phyloP scores from a whole-genome alignment of 2,329 filamentous ascomycete genomes.

The Huntiella abstrusa region DNA sequence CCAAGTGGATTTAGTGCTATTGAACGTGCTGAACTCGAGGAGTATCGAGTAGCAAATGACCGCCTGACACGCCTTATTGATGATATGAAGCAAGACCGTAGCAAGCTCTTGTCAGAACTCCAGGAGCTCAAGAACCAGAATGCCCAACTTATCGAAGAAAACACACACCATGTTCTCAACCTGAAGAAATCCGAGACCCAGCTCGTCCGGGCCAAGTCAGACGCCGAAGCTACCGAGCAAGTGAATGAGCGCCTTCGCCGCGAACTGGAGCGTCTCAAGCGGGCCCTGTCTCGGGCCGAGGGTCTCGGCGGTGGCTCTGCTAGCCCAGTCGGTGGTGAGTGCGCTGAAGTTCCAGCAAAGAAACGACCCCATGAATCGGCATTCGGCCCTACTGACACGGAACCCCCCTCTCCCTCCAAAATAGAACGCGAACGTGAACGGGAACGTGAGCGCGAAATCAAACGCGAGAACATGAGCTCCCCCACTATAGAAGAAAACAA shows the following conservation, averaged over 20 bases:
- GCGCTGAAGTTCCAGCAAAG: conserved; percentile 7
- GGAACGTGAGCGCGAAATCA: conserved; percentile 1
- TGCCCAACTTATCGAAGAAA: conserved; percentile 88
- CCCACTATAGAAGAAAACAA: conserved; percentile 16
- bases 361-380: conserved; percentile 13
- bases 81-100: conserved; percentile 64
- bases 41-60: conserved; percentile 70
- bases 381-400: conserved; percentile 12
- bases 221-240: conserved; percentile 75
- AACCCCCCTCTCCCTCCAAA: conserved; percentile 11
- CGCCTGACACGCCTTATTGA: conserved; percentile 56
- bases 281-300: conserved; percentile 51
- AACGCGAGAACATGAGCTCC: conserved; percentile 22
- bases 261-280: conserved; percentile 85
- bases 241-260: conserved; percentile 66
- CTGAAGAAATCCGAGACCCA: conserved; percentile 99
- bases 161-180: conserved; percentile 83
- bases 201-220: conserved; percentile 73
- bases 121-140: conserved; percentile 95
- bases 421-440: conserved; percentile 12
- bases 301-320: conserved; percentile 21
- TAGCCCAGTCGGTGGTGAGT: conserved; percentile 13
- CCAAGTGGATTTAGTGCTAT: conserved; percentile 43
- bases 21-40: conserved; percentile 86
- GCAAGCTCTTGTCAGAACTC: conserved; percentile 67